Conservation (phyloP, 345 rosid species). For the Psidium friedrichsthalianum region DNA sequence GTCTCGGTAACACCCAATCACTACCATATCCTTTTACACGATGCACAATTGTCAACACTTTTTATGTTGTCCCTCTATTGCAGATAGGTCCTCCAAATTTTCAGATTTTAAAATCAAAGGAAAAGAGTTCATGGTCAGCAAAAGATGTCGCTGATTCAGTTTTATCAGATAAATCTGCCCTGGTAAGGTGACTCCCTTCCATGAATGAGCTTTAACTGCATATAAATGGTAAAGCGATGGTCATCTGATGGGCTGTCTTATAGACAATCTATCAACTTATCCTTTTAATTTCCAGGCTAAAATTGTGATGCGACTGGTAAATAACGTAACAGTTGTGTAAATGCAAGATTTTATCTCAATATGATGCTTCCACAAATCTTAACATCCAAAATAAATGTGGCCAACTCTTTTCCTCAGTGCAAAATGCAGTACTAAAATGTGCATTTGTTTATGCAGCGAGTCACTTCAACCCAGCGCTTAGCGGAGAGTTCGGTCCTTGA, state of each 20-base stretch:
- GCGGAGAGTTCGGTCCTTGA: constrained; percentile 87
- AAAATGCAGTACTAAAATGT: background rate
- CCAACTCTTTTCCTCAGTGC: background rate
- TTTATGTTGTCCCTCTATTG: constrained; percentile 10
- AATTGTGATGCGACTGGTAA: background rate
- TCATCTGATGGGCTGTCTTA: background rate
- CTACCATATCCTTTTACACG: background rate
- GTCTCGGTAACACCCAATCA: constrained; percentile 41
- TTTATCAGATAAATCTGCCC: constrained; percentile 78
- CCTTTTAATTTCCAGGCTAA: background rate
- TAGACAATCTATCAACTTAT: background rate
- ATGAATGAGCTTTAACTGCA: background rate
- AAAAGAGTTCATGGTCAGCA: constrained; percentile 73
- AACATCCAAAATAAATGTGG: background rate
- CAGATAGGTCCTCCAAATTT: constrained; percentile 97
- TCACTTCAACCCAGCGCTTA: constrained; percentile 84
- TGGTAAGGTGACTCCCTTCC: constrained; percentile 36
- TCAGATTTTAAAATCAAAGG: constrained; percentile 61
- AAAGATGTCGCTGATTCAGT: constrained; percentile 93
- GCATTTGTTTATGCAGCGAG: constrained; percentile 46
- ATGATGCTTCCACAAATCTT: background rate
- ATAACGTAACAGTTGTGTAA: background rate
- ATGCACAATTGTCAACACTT: background rate
- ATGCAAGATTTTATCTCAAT: background rate
- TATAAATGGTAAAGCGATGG: background rate